Percentiles rank a stretch among this genome's conserved stretches.
Conservation (phyloP, 306 rosid species). For the Quercus engelmannii region DNA sequence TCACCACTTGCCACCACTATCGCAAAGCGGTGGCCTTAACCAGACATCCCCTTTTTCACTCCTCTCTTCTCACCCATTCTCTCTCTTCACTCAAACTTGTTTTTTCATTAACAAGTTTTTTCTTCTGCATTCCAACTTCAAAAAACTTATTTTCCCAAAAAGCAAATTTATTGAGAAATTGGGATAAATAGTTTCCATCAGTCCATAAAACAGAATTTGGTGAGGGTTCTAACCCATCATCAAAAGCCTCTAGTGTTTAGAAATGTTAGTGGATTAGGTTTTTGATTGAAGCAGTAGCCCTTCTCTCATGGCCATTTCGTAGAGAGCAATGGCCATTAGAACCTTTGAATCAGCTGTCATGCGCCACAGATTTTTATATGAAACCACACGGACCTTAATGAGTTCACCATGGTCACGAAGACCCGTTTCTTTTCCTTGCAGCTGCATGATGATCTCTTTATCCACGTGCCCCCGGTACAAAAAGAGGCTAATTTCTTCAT, state of each 20-base stretch:
- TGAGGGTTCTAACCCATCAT: background rate
- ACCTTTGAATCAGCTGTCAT: conserved; percentile 80
- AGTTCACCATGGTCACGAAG: conserved; percentile 87
- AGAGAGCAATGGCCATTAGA: conserved; percentile 66
- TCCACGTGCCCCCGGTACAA: conserved; percentile 56
- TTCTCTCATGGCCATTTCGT: conserved; percentile 75
- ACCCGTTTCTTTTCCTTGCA: conserved; percentile 84
- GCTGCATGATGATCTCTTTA: conserved; percentile 55
- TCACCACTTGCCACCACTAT: too few relatives aligned
- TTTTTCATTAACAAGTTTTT: too few relatives aligned
- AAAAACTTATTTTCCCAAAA: too few relatives aligned
- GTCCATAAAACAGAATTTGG: background rate
- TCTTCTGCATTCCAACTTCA: too few relatives aligned
- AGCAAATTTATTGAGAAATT: background rate
- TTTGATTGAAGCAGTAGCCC: conserved; percentile 51
- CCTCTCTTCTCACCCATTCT: too few relatives aligned
- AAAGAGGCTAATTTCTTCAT: conserved; percentile 77
- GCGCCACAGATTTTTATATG: conserved; percentile 79
- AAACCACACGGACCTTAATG: conserved; percentile 69
- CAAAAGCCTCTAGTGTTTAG: background rate
- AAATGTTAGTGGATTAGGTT: background rate
- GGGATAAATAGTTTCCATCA: background rate
- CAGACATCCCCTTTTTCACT: too few relatives aligned
- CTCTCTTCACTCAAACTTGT: too few relatives aligned
- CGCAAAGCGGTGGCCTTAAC: too few relatives aligned